phyloP scores from a whole-genome alignment of 225 moss, liverwort and hornwort genomes.

The Physcomitrium patens region DNA sequence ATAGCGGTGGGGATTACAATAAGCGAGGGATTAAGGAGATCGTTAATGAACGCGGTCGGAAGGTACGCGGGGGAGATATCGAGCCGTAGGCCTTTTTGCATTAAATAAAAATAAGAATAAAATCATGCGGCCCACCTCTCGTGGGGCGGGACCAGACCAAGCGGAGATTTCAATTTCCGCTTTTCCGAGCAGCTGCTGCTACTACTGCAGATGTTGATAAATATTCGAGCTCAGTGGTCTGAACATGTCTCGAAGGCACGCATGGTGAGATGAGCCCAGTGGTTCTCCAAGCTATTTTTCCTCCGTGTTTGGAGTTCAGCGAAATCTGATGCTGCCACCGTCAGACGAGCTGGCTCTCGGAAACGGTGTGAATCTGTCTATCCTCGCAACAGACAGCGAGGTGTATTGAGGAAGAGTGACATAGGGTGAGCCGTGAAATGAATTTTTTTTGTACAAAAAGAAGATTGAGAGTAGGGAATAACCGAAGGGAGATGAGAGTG shows the following conservation, averaged over 20 bases:
- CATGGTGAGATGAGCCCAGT: conserved; percentile 19
- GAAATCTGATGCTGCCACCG: neutral
- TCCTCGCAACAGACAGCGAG: neutral
- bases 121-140: neutral
- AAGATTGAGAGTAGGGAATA: neutral
- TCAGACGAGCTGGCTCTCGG: conserved; percentile 2
- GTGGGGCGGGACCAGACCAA: conserved; percentile 25
- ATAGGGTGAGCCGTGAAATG: neutral
- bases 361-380: neutral
- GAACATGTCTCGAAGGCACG: conserved; percentile 33
- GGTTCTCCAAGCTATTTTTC: conserved; percentile 15
- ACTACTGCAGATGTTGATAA: conserved; percentile 11
- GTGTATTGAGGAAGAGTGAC: neutral
- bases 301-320: conserved; percentile 3
- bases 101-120: neutral
- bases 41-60: conserved; percentile 5
- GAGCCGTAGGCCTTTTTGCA: neutral
- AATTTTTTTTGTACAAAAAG: neutral
- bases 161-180: conserved; percentile 24
- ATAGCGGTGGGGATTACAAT: neutral
- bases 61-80: neutral
- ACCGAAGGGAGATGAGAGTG: conserved; percentile 26
- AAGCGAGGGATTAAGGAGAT: neutral
- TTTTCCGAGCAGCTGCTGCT: conserved; percentile 12
- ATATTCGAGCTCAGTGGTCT: conserved; percentile 20